Evolutionary conservation across 2,329 filamentous ascomycete species (phyloP), one percentile per base, ranked within the genome.

Genomic region (Aspergillus terreus): DNA sequence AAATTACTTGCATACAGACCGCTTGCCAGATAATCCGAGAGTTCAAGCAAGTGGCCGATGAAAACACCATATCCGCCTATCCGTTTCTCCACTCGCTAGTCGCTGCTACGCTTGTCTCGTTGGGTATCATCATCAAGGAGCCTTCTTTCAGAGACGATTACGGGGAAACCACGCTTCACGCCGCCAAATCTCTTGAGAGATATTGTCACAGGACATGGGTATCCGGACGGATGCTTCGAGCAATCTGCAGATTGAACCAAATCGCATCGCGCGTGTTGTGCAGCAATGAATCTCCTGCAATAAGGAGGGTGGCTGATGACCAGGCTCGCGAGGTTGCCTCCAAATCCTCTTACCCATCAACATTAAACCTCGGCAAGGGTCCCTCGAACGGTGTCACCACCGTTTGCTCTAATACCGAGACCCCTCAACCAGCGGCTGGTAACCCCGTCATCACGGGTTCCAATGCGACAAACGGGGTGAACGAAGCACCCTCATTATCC

Each of bases 131-230:
- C 9, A 51, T 59, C 7, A 61, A 55, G 15, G 51, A 60, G 14
- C 48, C 50, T 15, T 49, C 51, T 2, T 61, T 58, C 19, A 61
- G 51, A 25, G 21, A 19, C 17, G 36, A 17, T 3, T 58, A 61
- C 40, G 58, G 57, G 1, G 9, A 33, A 14, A 32, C 52, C 3
- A 58, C 56, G 2, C 7, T 61, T 2, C 53, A 57, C 7, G 55
- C 57, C 2, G 49, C 58, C 6, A 35, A 36, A 21, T 53, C 55
- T 1, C 47, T 63, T 2, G 53, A 58, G 40, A 46, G 55, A 1
- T 59, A 59, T 45, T 63, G 58, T 32, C 53, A 36, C 11, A 61
- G 50, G 19, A 63, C 59, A 6, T 63, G 61, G 59, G 55, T 62
- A 4, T 63, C 61, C 2, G 57, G 56, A 2, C 61, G 51, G 30